Evolutionary conservation across 805 yeast species (phyloP).

Genomic region (Monosporozyma servazzii): DNA sequence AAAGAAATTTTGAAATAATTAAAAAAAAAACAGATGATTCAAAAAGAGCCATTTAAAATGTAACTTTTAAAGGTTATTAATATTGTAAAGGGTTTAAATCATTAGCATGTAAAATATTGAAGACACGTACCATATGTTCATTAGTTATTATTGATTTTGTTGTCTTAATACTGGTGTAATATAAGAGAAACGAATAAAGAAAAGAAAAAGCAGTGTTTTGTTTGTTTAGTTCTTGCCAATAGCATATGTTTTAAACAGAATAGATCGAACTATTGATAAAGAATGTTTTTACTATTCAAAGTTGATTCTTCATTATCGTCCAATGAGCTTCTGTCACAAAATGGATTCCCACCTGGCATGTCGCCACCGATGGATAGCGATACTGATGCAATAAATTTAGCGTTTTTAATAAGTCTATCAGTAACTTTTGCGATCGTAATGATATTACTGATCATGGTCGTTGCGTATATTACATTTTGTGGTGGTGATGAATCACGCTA

Average conservation of each 20-base stretch:
- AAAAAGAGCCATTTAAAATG: background rate
- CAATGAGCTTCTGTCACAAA: too few species aligned
- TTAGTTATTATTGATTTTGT: too few species aligned
- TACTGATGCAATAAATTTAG: slow-evolving; percentile 26
- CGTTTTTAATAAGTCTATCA: slow-evolving; percentile 27
- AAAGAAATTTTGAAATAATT: background rate
- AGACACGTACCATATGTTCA: too few species aligned
- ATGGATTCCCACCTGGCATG: slow-evolving; percentile 1
- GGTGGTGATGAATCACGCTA: slow-evolving; percentile 26
- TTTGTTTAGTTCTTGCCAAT: too few species aligned
- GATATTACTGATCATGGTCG: slow-evolving; percentile 25
- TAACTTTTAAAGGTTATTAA: background rate
- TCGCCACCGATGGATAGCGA: slow-evolving; percentile 21
- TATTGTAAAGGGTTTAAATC: too few species aligned
- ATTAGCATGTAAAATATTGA: too few species aligned
- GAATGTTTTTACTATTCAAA: too few species aligned
- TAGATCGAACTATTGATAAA: background rate
- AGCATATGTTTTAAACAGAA: background rate
- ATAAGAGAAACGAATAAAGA: background rate
- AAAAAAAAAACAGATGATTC: background rate
- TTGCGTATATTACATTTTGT: slow-evolving; percentile 28
- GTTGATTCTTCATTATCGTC: too few species aligned
- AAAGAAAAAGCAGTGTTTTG: background rate
- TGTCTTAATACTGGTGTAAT: background rate
- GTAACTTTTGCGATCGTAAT: slow-evolving; percentile 29